phyloP scores from a whole-genome alignment of 768 basidiomycete genomes.

The Kwoniella botswanensis region DNA sequence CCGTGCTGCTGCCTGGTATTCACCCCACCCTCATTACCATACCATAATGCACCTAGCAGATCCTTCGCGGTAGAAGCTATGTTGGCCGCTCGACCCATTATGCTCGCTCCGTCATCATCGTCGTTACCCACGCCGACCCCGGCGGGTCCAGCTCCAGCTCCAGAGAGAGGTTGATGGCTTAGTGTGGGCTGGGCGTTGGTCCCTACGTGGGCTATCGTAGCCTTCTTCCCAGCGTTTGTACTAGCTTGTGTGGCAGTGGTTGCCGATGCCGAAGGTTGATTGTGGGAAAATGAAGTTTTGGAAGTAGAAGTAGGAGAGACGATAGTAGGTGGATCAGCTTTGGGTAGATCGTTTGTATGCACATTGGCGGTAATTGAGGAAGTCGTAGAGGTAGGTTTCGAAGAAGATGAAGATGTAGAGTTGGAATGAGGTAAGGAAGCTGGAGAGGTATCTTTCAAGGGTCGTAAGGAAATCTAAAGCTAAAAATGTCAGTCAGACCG shows the following conservation, averaged over 20 bases:
- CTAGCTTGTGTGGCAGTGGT: background rate
- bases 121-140: background rate
- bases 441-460: slow-evolving; percentile 55
- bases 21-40: slow-evolving; percentile 37
- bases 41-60: slow-evolving; percentile 71
- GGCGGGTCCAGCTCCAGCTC: no score
- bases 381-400: slow-evolving; percentile 9
- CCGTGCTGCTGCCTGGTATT: background rate
- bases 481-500: slow-evolving; percentile 39
- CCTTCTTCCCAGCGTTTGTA: slow-evolving; percentile 18
- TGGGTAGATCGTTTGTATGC: background rate
- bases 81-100: slow-evolving; percentile 72
- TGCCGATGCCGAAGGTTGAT: background rate
- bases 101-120: slow-evolving; percentile 58
- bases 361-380: background rate
- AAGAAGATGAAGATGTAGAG: slow-evolving; percentile 5
- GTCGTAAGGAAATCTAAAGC: slow-evolving; percentile 52
- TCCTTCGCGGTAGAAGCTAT: slow-evolving; percentile 81
- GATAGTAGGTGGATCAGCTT: slow-evolving; percentile 13
- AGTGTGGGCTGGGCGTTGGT: slow-evolving; percentile 45
- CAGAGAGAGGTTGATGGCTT: slow-evolving; percentile 18
- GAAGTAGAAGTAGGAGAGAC: background rate
- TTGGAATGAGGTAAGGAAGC: slow-evolving; percentile 56
- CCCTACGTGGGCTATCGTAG: slow-evolving; percentile 43
- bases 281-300: background rate